These are phyloP conservation scores for Macrolepiota albuminosa DNA, from an alignment of 768 basidiomycete genomes.

Conservation along the genomic window DNA sequence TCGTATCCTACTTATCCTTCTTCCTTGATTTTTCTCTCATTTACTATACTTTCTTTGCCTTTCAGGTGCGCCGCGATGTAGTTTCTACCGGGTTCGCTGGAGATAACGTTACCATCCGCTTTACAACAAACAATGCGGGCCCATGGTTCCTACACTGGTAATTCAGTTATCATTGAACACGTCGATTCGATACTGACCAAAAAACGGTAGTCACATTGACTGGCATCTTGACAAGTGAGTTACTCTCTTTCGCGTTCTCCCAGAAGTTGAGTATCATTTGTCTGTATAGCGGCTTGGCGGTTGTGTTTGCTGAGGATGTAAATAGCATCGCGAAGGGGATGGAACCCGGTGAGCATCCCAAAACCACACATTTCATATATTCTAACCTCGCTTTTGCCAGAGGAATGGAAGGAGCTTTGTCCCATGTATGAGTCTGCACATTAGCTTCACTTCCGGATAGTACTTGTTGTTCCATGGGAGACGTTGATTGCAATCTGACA, in stretches of 20 bases:
- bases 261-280: too few species aligned
- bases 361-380: background rate
- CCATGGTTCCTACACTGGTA: conserved; percentile 20
- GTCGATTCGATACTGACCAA: background rate
- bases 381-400: background rate
- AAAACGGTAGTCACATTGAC: background rate
- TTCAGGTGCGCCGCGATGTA: conserved; percentile 19
- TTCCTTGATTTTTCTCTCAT: background rate
- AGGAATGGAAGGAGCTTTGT: conserved; percentile 30
- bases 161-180: background rate
- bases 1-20: background rate
- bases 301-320: conserved; percentile 22
- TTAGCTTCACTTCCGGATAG: background rate
- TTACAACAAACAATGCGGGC: conserved; percentile 34
- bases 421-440: conserved; percentile 15
- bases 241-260: background rate
- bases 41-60: too few species aligned
- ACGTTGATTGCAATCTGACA: background rate
- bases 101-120: conserved; percentile 31
- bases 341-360: background rate
- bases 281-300: background rate
- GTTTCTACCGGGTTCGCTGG: conserved; percentile 15
- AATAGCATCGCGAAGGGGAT: background rate
- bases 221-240: conserved; percentile 8
- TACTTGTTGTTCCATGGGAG: background rate